These are phyloP conservation scores for Jaltomata sinuosa DNA, from an alignment of 257 asterid species.

Conservation along the genomic window DNA sequence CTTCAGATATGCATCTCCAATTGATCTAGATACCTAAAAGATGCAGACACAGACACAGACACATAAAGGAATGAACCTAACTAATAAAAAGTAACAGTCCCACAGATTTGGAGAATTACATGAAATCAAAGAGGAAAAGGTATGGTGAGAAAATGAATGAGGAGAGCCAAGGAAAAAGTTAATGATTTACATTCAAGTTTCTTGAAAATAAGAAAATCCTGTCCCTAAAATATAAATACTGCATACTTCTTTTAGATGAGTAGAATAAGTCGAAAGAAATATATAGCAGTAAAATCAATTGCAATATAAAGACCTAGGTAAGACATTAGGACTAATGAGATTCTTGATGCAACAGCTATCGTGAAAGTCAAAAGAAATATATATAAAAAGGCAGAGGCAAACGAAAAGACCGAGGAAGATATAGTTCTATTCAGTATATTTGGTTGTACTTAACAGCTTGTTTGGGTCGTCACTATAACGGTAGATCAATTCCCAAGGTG, in stretches of 20 bases:
- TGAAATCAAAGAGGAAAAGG: not conserved
- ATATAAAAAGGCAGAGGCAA: not conserved
- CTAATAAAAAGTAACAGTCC: not conserved
- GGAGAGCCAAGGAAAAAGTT: not conserved
- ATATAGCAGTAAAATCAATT: not conserved
- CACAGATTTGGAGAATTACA: not conserved
- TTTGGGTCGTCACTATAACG: not conserved
- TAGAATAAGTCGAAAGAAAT: not conserved
- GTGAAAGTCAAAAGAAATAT: not conserved
- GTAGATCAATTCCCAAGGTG: not conserved
- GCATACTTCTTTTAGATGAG: not conserved
- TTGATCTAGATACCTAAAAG: slow-evolving; percentile 69
- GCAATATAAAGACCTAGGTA: not conserved
- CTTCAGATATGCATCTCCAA: slow-evolving; percentile 89
- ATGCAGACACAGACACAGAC: not conserved
- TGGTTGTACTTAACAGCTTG: not conserved
- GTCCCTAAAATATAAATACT: not conserved
- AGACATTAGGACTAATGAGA: not conserved
- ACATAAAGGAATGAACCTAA: not conserved
- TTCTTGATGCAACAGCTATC: not conserved
- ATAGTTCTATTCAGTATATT: not conserved
- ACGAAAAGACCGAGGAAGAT: not conserved
- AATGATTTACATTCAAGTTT: not conserved
- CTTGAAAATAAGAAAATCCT: not conserved
- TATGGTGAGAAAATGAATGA: not conserved